These are phyloP conservation scores for Dendrobium huoshanense DNA, from an alignment of 106 monocot species.

Conservation along the genomic window DNA sequence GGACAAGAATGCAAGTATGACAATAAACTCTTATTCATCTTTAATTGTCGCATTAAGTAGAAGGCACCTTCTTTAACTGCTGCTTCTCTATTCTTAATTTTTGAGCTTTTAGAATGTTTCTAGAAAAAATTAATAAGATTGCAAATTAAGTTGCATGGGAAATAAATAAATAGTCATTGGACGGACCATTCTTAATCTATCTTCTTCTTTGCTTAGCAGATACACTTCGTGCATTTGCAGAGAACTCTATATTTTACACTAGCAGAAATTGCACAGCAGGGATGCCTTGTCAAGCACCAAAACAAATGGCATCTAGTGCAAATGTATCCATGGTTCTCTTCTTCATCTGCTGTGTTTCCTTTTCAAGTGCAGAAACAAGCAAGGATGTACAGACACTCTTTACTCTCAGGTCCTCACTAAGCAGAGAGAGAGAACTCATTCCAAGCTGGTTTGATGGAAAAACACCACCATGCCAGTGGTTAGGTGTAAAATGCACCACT, in stretches of 20 bases:
- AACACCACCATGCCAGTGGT: conserved; percentile 72
- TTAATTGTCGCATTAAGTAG: neutral
- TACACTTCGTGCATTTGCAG: neutral
- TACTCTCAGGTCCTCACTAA: conserved; percentile 46
- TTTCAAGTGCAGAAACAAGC: conserved; percentile 16
- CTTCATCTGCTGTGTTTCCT: conserved; percentile 19
- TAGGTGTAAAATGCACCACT: conserved; percentile 48
- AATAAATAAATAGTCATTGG: neutral
- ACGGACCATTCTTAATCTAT: neutral
- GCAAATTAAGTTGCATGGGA: neutral
- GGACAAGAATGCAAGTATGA: neutral
- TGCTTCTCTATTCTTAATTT: neutral
- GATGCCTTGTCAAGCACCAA: neutral
- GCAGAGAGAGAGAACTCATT: conserved; percentile 25
- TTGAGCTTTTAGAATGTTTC: neutral
- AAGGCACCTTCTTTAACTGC: neutral
- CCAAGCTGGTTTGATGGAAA: conserved; percentile 64
- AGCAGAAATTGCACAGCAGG: neutral
- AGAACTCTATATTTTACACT: neutral
- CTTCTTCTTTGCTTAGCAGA: neutral
- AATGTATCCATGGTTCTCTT: conserved; percentile 17
- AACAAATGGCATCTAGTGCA: neutral
- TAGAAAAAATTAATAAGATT: neutral
- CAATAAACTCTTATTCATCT: neutral
- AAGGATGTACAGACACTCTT: conserved; percentile 36